Evolutionary conservation across 2,329 filamentous ascomycete genomes (phyloP).

Genomic region (Fusarium stilboides): DNA sequence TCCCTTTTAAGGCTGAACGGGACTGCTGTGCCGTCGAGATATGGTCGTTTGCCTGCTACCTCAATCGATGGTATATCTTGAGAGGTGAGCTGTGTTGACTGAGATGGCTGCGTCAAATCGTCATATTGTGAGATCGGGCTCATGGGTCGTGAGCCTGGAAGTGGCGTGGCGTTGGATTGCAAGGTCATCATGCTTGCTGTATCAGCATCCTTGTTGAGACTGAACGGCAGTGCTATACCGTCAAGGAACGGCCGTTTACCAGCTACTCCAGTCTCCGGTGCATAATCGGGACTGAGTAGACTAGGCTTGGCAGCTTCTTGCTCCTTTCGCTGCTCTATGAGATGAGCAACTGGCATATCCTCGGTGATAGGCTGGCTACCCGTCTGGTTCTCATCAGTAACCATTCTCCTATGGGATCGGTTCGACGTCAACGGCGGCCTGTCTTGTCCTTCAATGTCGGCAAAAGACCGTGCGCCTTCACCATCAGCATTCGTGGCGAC

Average conservation of each 20-base stretch:
- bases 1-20: constrained; percentile 79
- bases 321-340: constrained; percentile 61
- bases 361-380: constrained; percentile 54
- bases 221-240: constrained; percentile 82
- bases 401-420: constrained; percentile 61
- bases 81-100: constrained; percentile 35
- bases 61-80: constrained; percentile 61
- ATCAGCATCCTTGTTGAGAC: constrained; percentile 73
- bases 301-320: constrained; percentile 58
- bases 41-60: constrained; percentile 73
- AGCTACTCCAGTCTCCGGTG: constrained; percentile 65
- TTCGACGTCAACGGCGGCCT: constrained; percentile 44
- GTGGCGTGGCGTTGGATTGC: constrained; percentile 57
- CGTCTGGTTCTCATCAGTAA: constrained; percentile 68
- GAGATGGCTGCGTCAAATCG: constrained; percentile 31
- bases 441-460: constrained; percentile 59
- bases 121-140: constrained; percentile 47
- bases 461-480: constrained; percentile 59
- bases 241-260: constrained; percentile 77
- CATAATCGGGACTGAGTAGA: constrained; percentile 61
- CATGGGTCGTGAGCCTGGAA: constrained; percentile 53
- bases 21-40: constrained; percentile 77
- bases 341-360: constrained; percentile 60
- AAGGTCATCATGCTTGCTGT: constrained; percentile 81
- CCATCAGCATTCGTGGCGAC: constrained; percentile 59